Evolutionary conservation across 2,329 filamentous ascomycete species (phyloP), one percentile per base, ranked within the genome.

Genomic region (Amauroascus verrucosus): DNA sequence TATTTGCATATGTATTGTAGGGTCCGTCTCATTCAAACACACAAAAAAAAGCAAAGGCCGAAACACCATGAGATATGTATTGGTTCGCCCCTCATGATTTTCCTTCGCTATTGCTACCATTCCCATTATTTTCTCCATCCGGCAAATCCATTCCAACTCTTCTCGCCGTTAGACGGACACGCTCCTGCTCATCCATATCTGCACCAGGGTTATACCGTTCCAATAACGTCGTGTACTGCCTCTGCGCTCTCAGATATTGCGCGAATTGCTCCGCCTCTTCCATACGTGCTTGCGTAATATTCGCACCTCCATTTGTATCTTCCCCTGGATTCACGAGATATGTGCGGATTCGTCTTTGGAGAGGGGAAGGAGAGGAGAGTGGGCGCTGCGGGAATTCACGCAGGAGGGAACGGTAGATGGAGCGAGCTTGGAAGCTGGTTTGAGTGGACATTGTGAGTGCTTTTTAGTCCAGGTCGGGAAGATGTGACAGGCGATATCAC

Each of bases 131-230:
- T 9, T 32, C 83, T 70, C 87, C 82, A 30, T 79, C 68, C 0
- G 91, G 91, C 70, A 97, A 67, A 70, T 96, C 79, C 85, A 96
- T 88, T 16, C 91, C 93, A 38, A 97, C 89, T 65, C 87, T 81
- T 70, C 88, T 76, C 7, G 93, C 93, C 51, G 86, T 86, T 73
- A 96, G 73, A 54, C 88, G 75, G 40, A 96, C 83, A 56, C 87
- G 78, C 74, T 97, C 90, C 65, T 83, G 77, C 70, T 94, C 83
- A 66, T 85, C 82, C 84, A 95, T 87, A 60, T 81, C 80, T 82
- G 94, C 88, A 16, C 90, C 89, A 0, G 89, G 89, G 69, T 97
- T 97, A 72, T 98, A 97, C 62, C 90, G 79, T 71, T 96, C 90
- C 35, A 97, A 69, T 41, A 97, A 73, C 14, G 81, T 84, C 24